Conservation (phyloP, 371 early-diverging fungal genomes). For the Mortierella sp. region DNA sequence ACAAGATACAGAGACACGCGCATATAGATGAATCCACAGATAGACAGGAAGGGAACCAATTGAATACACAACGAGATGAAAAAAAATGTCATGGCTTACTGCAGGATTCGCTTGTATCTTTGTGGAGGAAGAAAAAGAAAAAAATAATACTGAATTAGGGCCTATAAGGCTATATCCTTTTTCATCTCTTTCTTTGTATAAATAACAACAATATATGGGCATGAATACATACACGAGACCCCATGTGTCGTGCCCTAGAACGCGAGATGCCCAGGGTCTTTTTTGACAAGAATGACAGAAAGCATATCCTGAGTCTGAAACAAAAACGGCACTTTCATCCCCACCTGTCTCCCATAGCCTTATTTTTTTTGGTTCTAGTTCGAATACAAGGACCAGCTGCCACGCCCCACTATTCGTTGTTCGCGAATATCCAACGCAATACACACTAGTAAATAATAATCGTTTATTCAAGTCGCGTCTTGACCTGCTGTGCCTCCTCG, state of each 20-base stretch:
- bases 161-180: not conserved
- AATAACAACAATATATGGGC: not conserved
- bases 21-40: not conserved
- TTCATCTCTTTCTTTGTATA: not conserved
- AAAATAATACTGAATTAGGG: not conserved
- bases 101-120: not conserved
- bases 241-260: not conserved
- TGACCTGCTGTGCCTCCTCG: not conserved
- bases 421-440: not conserved
- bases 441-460: not conserved
- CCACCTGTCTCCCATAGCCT: not conserved
- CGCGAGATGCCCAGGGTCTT: not conserved
- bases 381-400: no score
- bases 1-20: not conserved
- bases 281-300: not conserved
- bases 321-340: no score
- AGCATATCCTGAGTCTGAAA: not conserved
- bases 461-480: not conserved
- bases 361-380: not conserved
- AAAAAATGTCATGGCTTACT: not conserved
- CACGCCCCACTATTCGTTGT: not conserved
- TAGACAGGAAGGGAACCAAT: not conserved
- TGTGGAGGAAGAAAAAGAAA: not conserved
- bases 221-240: no score
- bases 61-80: not conserved